phyloP scores from a whole-genome alignment of 2,329 filamentous ascomycete genomes.

The Chaetomiaceae sp. region DNA sequence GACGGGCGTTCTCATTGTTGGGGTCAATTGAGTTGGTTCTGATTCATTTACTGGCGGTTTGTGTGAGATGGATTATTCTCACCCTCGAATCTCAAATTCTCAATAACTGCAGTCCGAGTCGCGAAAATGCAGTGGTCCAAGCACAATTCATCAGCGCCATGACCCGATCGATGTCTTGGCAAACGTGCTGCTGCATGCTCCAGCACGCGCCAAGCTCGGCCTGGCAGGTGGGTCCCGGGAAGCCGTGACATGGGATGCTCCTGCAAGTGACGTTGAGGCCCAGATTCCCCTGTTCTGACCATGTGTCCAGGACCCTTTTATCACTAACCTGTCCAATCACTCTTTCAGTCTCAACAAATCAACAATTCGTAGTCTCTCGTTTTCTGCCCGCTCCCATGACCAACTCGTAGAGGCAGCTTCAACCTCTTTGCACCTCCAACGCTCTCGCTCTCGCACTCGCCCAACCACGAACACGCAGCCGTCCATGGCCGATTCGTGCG shows the following conservation, averaged over 20 bases:
- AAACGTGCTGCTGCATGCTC: too few species aligned
- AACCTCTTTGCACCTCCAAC: too few species aligned
- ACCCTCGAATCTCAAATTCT: too few species aligned
- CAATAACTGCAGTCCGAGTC: not conserved
- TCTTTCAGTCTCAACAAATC: too few species aligned
- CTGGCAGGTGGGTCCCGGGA: constrained; percentile 3
- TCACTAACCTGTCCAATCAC: not conserved
- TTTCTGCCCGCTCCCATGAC: not conserved
- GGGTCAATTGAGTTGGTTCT: not conserved
- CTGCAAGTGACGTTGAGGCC: not conserved
- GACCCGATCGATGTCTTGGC: not conserved
- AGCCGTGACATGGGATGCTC: too few species aligned
- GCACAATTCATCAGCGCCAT: too few species aligned
- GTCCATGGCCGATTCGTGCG: constrained; percentile 7
- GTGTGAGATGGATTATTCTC: not conserved
- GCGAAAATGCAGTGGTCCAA: too few species aligned
- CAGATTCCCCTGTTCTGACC: constrained; percentile 1
- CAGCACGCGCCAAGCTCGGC: too few species aligned
- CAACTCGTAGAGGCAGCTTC: too few species aligned
- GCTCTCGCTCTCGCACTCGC: not conserved
- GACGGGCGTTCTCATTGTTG: not conserved
- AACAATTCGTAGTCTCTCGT: not conserved
- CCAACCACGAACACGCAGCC: not conserved
- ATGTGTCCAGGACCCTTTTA: constrained; percentile 5
- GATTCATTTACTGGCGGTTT: not conserved